Conservation (phyloP, 805 yeast species). For the Teunomyces aglyptinius region DNA sequence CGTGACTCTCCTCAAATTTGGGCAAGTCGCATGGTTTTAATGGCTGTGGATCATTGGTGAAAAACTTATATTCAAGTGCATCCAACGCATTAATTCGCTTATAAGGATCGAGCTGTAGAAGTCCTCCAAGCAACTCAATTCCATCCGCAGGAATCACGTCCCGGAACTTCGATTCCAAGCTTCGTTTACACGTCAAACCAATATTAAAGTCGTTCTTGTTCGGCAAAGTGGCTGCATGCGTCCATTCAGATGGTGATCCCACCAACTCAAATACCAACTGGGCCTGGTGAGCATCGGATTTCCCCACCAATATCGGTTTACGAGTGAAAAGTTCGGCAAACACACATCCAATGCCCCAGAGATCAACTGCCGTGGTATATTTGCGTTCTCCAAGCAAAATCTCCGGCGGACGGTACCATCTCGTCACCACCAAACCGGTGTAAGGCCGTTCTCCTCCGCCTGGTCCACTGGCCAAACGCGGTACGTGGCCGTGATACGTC, state of each 20-base stretch:
- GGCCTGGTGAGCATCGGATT: slow-evolving; percentile 85
- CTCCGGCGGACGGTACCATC: slow-evolving; percentile 99
- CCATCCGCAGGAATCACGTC: slow-evolving; percentile 45
- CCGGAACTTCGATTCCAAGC: slow-evolving; percentile 50
- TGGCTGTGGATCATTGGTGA: slow-evolving; percentile 66
- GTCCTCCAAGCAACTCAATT: slow-evolving; percentile 53
- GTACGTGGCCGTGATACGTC: slow-evolving; percentile 59
- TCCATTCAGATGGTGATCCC: slow-evolving; percentile 78
- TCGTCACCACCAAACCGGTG: slow-evolving; percentile 77
- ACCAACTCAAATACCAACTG: slow-evolving; percentile 73
- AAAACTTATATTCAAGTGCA: slow-evolving; percentile 71
- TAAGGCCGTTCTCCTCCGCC: slow-evolving; percentile 56
- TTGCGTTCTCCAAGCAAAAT: slow-evolving; percentile 77
- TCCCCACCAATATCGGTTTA: slow-evolving; percentile 82
- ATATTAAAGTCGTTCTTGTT: slow-evolving; percentile 45
- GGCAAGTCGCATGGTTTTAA: slow-evolving; percentile 54
- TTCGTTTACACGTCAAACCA: slow-evolving; percentile 46
- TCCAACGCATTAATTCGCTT: slow-evolving; percentile 75
- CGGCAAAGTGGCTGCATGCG: slow-evolving; percentile 58
- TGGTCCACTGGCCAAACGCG: slow-evolving; percentile 51
- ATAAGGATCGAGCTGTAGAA: slow-evolving; percentile 69
- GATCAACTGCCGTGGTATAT: slow-evolving; percentile 92
- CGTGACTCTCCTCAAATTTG: slow-evolving; percentile 83
- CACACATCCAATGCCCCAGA: slow-evolving; percentile 98
- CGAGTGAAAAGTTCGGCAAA: slow-evolving; percentile 85